These are phyloP conservation scores for Aspergillus aculeatus DNA, from an alignment of 2,329 filamentous ascomycete species.

Conservation along the genomic window DNA sequence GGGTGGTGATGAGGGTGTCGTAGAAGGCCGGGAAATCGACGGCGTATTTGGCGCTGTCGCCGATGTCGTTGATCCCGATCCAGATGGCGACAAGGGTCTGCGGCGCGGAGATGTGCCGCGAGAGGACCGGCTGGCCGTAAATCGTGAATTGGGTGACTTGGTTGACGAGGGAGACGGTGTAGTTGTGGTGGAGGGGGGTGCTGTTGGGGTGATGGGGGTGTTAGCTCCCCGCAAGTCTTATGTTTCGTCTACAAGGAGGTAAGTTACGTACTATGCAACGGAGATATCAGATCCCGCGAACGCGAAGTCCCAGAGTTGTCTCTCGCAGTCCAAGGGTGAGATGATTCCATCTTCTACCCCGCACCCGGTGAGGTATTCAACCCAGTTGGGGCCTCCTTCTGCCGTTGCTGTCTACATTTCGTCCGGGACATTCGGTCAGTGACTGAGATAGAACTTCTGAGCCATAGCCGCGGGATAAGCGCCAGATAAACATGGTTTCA, in stretches of 20 bases:
- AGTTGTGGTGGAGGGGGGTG: slow-evolving; percentile 53
- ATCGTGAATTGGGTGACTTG: slow-evolving; percentile 51
- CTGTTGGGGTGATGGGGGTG: slow-evolving; percentile 21
- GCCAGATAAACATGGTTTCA: not conserved
- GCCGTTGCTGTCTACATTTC: slow-evolving; percentile 46
- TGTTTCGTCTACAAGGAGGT: not conserved
- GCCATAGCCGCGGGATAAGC: too few species aligned
- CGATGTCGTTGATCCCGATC: slow-evolving; percentile 60
- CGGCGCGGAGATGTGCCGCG: slow-evolving; percentile 29
- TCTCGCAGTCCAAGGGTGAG: slow-evolving; percentile 45
- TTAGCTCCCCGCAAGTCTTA: not conserved
- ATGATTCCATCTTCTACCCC: slow-evolving; percentile 47
- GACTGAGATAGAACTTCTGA: not conserved
- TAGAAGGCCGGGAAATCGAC: slow-evolving; percentile 50
- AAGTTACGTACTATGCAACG: slow-evolving; percentile 34
- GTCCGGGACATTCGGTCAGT: not conserved
- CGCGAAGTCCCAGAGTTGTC: slow-evolving; percentile 57
- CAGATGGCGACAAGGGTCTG: slow-evolving; percentile 51
- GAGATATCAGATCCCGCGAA: slow-evolving; percentile 55
- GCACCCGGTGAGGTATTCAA: slow-evolving; percentile 54
- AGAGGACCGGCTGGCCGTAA: slow-evolving; percentile 47
- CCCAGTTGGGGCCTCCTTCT: slow-evolving; percentile 56
- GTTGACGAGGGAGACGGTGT: slow-evolving; percentile 50
- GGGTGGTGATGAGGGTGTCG: slow-evolving; percentile 39
- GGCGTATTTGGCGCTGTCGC: slow-evolving; percentile 48